Evolutionary conservation across 306 rosid genomes (phyloP).

Genomic region (Cucumis melo): DNA sequence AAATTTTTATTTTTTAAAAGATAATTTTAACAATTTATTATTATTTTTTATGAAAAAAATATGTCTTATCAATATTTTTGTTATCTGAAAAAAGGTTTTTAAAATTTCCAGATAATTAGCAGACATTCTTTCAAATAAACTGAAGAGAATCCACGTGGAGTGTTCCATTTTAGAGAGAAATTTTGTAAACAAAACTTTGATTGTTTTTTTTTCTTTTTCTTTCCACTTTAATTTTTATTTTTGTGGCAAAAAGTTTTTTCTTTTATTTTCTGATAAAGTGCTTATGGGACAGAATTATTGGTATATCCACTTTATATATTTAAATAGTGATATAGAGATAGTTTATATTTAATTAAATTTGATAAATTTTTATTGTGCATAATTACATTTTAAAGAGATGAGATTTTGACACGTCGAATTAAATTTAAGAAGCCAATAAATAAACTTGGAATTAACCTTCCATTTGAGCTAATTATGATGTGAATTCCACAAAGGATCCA

Average conservation of each 20-base stretch:
- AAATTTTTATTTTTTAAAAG: no score
- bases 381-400: background rate
- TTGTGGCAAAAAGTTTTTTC: background rate
- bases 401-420: background rate
- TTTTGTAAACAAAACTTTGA: no score
- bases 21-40: no score
- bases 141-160: no score
- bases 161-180: no score
- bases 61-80: no score
- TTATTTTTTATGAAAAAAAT: no score
- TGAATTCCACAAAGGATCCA: conserved; percentile 1
- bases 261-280: background rate
- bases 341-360: background rate
- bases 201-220: no score
- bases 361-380: background rate
- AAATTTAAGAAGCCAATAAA: background rate
- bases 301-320: background rate
- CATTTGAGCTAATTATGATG: background rate
- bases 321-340: background rate
- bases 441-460: background rate
- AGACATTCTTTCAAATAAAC: no score
- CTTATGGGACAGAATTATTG: background rate
- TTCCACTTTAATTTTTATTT: no score
- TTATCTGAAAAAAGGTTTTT: no score
- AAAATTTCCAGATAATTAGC: no score